Evolutionary conservation across 768 basidiomycete genomes (phyloP).

Genomic region (Rubroboletus satanas): DNA sequence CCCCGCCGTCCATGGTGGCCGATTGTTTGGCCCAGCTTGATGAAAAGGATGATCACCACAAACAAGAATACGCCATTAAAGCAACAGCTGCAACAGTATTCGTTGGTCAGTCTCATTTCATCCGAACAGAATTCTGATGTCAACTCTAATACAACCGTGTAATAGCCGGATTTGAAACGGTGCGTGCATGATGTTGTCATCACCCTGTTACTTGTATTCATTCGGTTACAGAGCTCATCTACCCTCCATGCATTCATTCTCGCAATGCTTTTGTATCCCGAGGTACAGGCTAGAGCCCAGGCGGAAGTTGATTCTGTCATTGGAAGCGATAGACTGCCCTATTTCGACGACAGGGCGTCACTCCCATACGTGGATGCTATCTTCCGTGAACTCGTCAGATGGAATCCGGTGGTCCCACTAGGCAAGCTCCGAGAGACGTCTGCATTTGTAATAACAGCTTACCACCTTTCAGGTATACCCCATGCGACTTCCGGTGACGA

Average conservation of each 20-base stretch:
- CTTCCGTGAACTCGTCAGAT: constrained; percentile 34
- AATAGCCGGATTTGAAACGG: constrained; percentile 26
- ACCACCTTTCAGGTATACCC: constrained; percentile 18
- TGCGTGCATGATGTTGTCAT: constrained; percentile 1
- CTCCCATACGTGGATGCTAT: constrained; percentile 44
- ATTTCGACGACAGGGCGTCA: constrained; percentile 22
- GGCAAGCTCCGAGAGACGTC: constrained; percentile 5
- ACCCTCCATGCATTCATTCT: constrained; percentile 24
- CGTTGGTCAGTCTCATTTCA: constrained; percentile 14
- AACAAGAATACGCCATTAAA: constrained; percentile 27
- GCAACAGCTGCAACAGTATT: constrained; percentile 22
- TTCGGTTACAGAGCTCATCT: constrained; percentile 21
- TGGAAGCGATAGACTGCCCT: constrained; percentile 19
- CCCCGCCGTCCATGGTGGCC: constrained; percentile 26
- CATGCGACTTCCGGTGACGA: constrained; percentile 24
- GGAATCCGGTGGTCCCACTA: constrained; percentile 25
- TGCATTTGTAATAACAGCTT: neutral
- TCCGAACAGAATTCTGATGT: neutral
- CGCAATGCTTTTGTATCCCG: constrained; percentile 27
- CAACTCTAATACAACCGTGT: neutral
- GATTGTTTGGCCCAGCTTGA: constrained; percentile 20
- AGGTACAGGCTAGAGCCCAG: constrained; percentile 25
- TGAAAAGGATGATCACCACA: constrained; percentile 9
- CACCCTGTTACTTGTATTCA: neutral
- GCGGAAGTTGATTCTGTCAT: constrained; percentile 28